Percentiles rank a stretch among this genome's conserved stretches.
Evolutionary conservation across 2,329 filamentous ascomycete species (phyloP).

Genomic region (Dothideomycetidae sp.): DNA sequence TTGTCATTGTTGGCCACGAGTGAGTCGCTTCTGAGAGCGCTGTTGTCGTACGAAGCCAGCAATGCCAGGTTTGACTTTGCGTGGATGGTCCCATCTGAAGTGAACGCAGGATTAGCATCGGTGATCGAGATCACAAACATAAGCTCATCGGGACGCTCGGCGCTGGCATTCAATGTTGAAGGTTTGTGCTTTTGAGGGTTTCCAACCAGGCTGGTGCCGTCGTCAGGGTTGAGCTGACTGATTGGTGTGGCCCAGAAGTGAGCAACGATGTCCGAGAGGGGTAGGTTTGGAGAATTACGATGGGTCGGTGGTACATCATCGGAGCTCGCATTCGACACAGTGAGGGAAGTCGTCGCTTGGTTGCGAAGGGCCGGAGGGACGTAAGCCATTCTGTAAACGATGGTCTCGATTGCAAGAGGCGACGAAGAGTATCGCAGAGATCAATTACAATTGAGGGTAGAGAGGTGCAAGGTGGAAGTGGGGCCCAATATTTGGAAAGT

Average conservation of each 20-base stretch:
- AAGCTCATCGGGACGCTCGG: conserved; percentile 3
- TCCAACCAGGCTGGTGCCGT: neutral
- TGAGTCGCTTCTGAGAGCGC: neutral
- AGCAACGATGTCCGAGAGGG: neutral
- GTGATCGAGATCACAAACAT: conserved; percentile 1
- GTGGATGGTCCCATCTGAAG: conserved; percentile 2
- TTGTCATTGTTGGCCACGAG: neutral
- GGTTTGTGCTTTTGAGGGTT: too few species aligned
- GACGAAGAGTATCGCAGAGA: neutral
- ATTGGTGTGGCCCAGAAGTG: neutral
- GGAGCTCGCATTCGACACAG: neutral
- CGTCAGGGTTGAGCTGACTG: neutral
- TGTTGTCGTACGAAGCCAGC: neutral
- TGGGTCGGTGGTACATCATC: too few species aligned
- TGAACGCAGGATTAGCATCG: conserved; percentile 6
- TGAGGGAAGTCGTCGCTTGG: neutral
- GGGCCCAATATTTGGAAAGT: neutral
- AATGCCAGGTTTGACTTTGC: conserved; percentile 4
- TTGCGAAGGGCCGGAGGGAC: neutral
- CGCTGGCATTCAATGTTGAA: conserved; percentile 6
- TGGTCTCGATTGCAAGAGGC: neutral
- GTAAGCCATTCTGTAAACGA: neutral
- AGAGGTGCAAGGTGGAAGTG: neutral
- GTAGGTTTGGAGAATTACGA: neutral
- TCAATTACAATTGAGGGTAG: neutral